Evolutionary conservation across 305 asterid species (phyloP).

Genomic region (Caryopteris hybrid): DNA sequence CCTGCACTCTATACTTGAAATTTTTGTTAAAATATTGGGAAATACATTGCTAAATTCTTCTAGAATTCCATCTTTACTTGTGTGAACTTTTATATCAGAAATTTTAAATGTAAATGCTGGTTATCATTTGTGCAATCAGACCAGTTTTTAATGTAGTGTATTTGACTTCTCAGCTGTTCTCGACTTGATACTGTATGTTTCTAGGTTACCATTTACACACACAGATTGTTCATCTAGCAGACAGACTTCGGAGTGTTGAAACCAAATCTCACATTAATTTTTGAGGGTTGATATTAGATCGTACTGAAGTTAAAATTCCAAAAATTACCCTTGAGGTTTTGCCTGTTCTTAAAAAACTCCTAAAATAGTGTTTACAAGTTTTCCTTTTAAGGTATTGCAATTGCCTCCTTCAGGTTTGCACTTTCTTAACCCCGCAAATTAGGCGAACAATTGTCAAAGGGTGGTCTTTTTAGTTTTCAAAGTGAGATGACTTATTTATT

Average conservation of each 20-base stretch:
- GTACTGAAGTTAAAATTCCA: too few relatives aligned
- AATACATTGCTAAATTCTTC: not conserved
- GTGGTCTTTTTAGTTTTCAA: too few relatives aligned
- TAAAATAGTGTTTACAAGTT: too few relatives aligned
- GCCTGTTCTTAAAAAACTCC: too few relatives aligned
- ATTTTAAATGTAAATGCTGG: not conserved
- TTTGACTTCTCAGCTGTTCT: not conserved
- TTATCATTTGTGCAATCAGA: not conserved
- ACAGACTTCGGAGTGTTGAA: not conserved
- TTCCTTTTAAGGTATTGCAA: too few relatives aligned
- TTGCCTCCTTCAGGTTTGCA: too few relatives aligned
- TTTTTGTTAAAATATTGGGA: slow-evolving; percentile 3
- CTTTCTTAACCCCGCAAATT: too few relatives aligned
- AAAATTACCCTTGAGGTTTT: too few relatives aligned
- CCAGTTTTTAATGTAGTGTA: not conserved
- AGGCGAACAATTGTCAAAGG: too few relatives aligned
- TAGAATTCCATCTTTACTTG: not conserved
- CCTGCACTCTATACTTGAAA: slow-evolving; percentile 7
- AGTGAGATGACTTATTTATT: too few relatives aligned
- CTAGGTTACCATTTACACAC: not conserved
- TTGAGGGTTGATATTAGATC: not conserved
- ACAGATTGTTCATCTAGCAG: not conserved
- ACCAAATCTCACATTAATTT: not conserved
- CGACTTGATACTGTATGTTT: not conserved
- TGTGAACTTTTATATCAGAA: not conserved